Base-by-base conservation (phyloP, 495 filamentous ascomycete species). In the Immersiella caudata region DNA sequence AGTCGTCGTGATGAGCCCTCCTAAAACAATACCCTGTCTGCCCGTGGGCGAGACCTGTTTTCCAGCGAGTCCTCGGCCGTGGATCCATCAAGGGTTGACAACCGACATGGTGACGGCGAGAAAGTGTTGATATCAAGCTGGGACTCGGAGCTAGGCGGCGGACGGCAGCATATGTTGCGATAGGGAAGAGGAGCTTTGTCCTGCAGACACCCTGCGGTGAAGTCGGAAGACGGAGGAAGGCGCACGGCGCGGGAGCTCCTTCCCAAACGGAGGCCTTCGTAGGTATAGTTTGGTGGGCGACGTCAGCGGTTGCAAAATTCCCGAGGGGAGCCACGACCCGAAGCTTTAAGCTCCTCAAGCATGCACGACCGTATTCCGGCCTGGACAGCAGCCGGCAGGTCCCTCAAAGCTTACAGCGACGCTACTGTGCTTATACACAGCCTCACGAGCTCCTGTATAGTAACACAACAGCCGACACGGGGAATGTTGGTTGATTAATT, bases 11-110 rank as follows among this genome's bases (percentile, higher is more conserved):
- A n/a, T 1, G 22, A 35, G 52, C 29, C 11, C 24, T 3, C 20
- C 18, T 1, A 33, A 50, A 25, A 60, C 24, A 24, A 26, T 54
- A 27, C 6, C 35, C 35, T 52, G 21, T 58, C 55, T 33, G 20
- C 50, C 50, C 6, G 22, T 24, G 57, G 58, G 64, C 55, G 24
- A 66, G 72, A 69, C 72, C 62, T 70, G 24, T 12, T 56, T 67
- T 63, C 62, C 59, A 73, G 66, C 68, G 65, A 71, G 66, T 58
- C 20, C 40, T 71, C 40, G 59, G 57, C 21, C 62, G 26, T 55
- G 62, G 64, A 66, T 58, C 62, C 68, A 64, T 61, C 55, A 57
- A 63, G 49, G 29, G n/a, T 63, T 36, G 26, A 56, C 58, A 12
- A 22, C 62, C 40, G 29, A 35, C 36, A 62, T 49, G n/a, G 36